Conservation (phyloP, 2,329 filamentous ascomycete species). For the Apiospora saccharicola region DNA sequence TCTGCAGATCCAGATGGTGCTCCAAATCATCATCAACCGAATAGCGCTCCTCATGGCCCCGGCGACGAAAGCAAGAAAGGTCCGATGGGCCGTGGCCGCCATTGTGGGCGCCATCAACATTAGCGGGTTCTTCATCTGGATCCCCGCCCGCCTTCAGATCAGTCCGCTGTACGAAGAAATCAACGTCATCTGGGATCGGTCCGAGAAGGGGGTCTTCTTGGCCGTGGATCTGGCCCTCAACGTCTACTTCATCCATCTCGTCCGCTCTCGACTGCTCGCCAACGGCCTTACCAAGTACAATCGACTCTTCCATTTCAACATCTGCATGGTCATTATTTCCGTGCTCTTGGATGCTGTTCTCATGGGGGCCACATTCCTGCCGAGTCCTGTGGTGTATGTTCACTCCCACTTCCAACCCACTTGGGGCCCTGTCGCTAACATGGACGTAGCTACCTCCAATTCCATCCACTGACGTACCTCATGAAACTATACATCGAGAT, state of each 20-base stretch:
- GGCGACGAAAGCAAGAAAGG: conserved; percentile 34
- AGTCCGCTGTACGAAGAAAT: conserved; percentile 44
- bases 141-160: conserved; percentile 50
- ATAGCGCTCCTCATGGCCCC: conserved; percentile 48
- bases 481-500: conserved; percentile 55
- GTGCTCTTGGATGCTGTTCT: conserved; percentile 48
- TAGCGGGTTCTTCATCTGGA: conserved; percentile 54
- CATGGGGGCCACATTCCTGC: conserved; percentile 49
- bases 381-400: conserved; percentile 41
- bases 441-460: conserved; percentile 50
- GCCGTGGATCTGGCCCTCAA: conserved; percentile 51
- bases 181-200: conserved; percentile 54
- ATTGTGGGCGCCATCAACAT: conserved; percentile 52
- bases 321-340: conserved; percentile 49
- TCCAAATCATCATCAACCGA: conserved; percentile 57
- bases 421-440: neutral
- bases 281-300: conserved; percentile 53
- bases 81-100: conserved; percentile 48
- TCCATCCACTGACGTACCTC: conserved; percentile 52
- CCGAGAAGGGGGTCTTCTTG: conserved; percentile 52
- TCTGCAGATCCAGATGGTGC: conserved; percentile 48
- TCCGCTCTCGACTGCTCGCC: conserved; percentile 48
- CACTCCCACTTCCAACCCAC: neutral
- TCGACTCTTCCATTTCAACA: conserved; percentile 49
- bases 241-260: conserved; percentile 50